phyloP scores from a whole-genome alignment of 2,329 filamentous ascomycete species.

The Hansfordia pulvinata region DNA sequence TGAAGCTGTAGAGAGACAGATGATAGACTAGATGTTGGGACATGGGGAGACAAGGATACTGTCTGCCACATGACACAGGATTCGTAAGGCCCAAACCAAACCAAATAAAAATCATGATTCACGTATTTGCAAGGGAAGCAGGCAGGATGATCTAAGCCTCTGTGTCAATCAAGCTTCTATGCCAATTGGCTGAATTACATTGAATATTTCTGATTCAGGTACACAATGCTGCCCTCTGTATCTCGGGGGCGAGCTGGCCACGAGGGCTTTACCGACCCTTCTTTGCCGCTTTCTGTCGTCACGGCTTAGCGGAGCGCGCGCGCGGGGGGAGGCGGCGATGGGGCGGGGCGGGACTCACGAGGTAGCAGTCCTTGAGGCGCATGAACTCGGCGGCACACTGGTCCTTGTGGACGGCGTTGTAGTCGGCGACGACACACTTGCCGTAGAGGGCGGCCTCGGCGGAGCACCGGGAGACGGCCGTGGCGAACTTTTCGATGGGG shows the following conservation, averaged over 20 bases:
- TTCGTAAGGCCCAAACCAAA: no score
- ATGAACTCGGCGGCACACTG: constrained; percentile 82
- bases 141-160: neutral
- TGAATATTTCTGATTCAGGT: neutral
- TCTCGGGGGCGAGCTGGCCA: neutral
- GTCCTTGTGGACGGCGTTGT: constrained; percentile 80
- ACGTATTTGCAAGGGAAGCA: neutral
- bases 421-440: constrained; percentile 82
- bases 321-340: no score
- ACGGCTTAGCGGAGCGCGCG: no score
- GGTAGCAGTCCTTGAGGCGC: constrained; percentile 72
- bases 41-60: constrained; percentile 3
- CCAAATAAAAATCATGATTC: neutral
- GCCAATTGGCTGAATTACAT: no score
- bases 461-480: constrained; percentile 41
- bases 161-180: neutral
- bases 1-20: constrained; percentile 46
- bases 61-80: neutral
- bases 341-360: constrained; percentile 50
- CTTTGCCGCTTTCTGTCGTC: constrained; percentile 34
- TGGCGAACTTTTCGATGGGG: constrained; percentile 41
- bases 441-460: constrained; percentile 64
- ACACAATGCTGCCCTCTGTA: neutral
- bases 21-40: constrained; percentile 1
- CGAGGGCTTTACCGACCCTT: constrained; percentile 19